Base-by-base conservation (phyloP, 164 flowering plant genomes). In the Chloranthus sessilifolius region DNA sequence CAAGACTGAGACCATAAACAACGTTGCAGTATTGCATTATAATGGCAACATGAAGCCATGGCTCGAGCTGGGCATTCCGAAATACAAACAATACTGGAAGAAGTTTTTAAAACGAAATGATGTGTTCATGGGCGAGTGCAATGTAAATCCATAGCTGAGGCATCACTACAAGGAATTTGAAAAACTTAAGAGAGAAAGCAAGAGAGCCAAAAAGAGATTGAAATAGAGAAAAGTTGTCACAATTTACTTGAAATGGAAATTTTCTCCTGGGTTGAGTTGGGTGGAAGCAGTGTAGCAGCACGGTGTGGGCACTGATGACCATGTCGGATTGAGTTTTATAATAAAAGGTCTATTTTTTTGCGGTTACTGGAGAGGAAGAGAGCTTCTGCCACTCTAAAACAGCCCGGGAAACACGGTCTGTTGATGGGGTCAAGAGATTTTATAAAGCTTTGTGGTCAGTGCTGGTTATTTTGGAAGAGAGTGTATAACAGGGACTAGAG, bases 31-130 rank as follows among this genome's bases (percentile, higher is more conserved):
- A 7, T 62, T 94, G 73, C 99, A 94, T 68, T 94, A 79, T 59
- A 85, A 85, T 58, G 99, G 99, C 29, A 78, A 81, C 59, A 86
- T 79, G 96, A 94, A 94, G 64, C 99, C 99, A 19, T 94, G 99
- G 99, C 88, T 86, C 24, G 99, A 94, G 53, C 66, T 89, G 52
- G 97, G 89, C 44, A 86, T 92, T 47, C 78, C 84, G 10, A 71
- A 61, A 35, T 86, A 86, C 58, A 84, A 66, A 60, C 51, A 34
- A 4, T 64, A 59, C 56, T 94, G 99, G 99, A 78, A 60, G 58
- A 78, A 66, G 62, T 84, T 50, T 65, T 36, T 89, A 61, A 76
- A 72, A 44, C 65, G 23, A 17, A 83, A 78, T 9, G 82, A 82
- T 40, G 83, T 53, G 50, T 80, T 74, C 68, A 67, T 94, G 70